These are phyloP conservation scores for Phytopythium kandeliae DNA, from an alignment of 352 stramenopile species.

Conservation along the genomic window DNA sequence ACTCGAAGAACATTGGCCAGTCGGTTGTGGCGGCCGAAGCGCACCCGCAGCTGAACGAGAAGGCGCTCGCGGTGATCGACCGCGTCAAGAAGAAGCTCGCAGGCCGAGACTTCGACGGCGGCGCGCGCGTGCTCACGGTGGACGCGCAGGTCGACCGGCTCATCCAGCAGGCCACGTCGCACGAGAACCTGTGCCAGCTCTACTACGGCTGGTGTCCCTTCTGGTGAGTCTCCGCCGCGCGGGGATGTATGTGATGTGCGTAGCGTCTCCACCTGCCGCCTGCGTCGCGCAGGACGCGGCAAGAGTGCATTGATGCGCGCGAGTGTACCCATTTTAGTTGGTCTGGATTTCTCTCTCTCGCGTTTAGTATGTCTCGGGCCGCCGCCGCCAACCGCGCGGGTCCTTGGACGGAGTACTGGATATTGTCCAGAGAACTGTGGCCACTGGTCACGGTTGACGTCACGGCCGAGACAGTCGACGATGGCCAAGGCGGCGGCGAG, in stretches of 20 bases:
- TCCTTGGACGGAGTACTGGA: no score
- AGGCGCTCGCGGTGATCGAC: conserved; percentile 94
- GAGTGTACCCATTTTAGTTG: no score
- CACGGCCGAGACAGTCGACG: background rate
- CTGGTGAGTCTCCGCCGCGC: conserved; percentile 61
- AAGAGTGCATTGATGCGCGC: no score
- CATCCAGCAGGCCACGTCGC: conserved; percentile 97
- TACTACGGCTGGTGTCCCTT: conserved; percentile 99
- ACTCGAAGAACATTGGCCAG: conserved; percentile 45
- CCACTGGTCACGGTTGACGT: background rate
- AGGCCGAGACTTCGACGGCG: conserved; percentile 96
- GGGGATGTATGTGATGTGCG: no score
- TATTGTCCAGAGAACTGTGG: no score
- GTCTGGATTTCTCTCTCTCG: no score
- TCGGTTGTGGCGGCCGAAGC: conserved; percentile 50
- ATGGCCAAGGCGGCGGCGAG: conserved; percentile 20
- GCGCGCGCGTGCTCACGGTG: conserved; percentile 70
- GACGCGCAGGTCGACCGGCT: conserved; percentile 96
- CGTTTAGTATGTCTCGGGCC: no score
- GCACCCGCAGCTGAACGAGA: conserved; percentile 81
- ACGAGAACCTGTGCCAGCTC: conserved; percentile 98
- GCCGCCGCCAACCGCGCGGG: no score
- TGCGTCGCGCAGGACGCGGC: no score
- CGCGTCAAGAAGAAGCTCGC: conserved; percentile 99
- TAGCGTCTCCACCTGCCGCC: no score